Evolutionary conservation across 1,139 yeast species (phyloP).

Genomic region (Pichia sp.): DNA sequence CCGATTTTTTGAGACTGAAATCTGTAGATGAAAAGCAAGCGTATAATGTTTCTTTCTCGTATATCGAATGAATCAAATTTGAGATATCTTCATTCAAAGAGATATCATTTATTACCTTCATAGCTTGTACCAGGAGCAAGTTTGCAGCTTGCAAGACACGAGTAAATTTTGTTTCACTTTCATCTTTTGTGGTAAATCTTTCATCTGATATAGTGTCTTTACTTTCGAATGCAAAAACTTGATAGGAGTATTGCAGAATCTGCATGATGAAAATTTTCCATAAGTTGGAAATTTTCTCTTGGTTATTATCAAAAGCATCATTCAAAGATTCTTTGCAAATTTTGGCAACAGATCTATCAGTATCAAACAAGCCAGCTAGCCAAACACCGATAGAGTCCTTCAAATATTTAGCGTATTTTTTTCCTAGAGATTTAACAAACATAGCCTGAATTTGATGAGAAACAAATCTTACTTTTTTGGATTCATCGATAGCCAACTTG

Average conservation of each 20-base stretch:
- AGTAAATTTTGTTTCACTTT: slow-evolving; percentile 57
- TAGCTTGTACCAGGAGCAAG: slow-evolving; percentile 34
- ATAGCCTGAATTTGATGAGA: slow-evolving; percentile 61
- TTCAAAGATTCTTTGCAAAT: slow-evolving; percentile 43
- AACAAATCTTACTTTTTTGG: slow-evolving; percentile 52
- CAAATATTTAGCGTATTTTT: slow-evolving; percentile 54
- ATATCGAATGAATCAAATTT: slow-evolving; percentile 24
- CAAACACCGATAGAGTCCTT: slow-evolving; percentile 67
- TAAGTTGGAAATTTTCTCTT: slow-evolving; percentile 49
- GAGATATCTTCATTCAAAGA: slow-evolving; percentile 22
- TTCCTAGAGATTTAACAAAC: slow-evolving; percentile 46
- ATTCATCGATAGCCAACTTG: slow-evolving; percentile 64
- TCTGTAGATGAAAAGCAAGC: slow-evolving; percentile 35
- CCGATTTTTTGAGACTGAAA: slow-evolving; percentile 40
- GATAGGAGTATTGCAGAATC: slow-evolving; percentile 47
- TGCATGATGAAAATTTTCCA: slow-evolving; percentile 54
- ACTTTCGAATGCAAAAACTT: slow-evolving; percentile 49
- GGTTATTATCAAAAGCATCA: slow-evolving; percentile 49
- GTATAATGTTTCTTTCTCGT: slow-evolving; percentile 39
- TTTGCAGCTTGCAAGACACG: slow-evolving; percentile 51
- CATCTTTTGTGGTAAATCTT: slow-evolving; percentile 61
- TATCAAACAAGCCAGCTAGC: slow-evolving; percentile 63
- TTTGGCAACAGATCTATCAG: slow-evolving; percentile 52
- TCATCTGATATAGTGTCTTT: slow-evolving; percentile 66
- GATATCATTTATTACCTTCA: slow-evolving; percentile 10